Conservation (phyloP, 805 yeast species). For the Ogataea degrootiae region DNA sequence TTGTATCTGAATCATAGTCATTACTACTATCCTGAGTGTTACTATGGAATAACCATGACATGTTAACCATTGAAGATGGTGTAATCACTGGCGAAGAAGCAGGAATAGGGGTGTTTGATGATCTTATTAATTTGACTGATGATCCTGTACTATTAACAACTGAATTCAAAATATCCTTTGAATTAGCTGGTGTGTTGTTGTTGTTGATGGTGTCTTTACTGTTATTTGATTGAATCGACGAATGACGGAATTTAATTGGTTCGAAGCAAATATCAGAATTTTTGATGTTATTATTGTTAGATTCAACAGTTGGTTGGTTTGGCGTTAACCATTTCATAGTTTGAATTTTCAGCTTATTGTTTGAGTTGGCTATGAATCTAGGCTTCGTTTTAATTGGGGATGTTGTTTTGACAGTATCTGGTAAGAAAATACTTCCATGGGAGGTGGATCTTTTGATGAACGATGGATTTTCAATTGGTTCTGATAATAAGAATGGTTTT, state of each 20-base stretch:
- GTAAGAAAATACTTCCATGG: conserved; percentile 27
- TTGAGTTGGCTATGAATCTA: not conserved
- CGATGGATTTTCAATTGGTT: conserved; percentile 5
- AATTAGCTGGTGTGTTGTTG: no score
- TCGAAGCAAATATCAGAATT: conserved; percentile 1
- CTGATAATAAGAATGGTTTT: conserved; percentile 14
- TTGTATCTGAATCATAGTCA: not conserved
- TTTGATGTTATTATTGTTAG: conserved; percentile 1
- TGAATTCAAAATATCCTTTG: conserved; percentile 11
- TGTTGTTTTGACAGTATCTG: not conserved
- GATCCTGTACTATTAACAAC: conserved; percentile 3
- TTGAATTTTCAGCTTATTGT: conserved; percentile 22
- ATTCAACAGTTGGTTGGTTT: conserved; percentile 18
- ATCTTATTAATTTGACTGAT: not conserved
- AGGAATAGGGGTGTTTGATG: not conserved
- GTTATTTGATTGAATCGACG: conserved; percentile 1
- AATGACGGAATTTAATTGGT: not conserved
- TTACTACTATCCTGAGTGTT: no score
- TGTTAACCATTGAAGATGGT: no score
- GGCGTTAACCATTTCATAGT: conserved; percentile 31
- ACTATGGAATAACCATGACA: conserved; percentile 2
- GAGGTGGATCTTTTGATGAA: conserved; percentile 19
- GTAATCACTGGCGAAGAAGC: not conserved
- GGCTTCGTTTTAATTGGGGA: not conserved
- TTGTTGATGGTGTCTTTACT: no score